A percentile compares a stretch with the other conserved stretches of the same genome.
Evolutionary conservation across 352 stramenopile species (phyloP).

Genomic region (Halophytophthora batemanensis): DNA sequence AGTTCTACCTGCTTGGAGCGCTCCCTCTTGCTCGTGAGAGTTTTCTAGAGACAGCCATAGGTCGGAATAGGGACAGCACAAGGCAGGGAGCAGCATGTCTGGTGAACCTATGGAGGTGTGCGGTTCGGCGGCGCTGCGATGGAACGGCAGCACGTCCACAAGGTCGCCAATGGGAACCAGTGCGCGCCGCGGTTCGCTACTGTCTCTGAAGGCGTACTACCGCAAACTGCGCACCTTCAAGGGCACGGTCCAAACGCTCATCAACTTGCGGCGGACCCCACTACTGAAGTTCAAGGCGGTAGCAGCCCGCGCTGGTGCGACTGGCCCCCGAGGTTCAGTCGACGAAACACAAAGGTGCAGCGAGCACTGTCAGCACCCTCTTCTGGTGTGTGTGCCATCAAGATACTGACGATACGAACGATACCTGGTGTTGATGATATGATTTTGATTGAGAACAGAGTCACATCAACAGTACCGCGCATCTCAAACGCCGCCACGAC

Average conservation of each 20-base stretch:
- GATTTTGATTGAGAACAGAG: constrained; percentile 11
- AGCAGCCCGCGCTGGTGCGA: constrained; percentile 1
- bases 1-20: too few relatives aligned
- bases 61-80: neutral
- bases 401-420: too few relatives aligned
- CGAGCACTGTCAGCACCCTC: neutral
- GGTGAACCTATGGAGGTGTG: neutral
- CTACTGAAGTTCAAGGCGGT: constrained; percentile 2
- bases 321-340: neutral
- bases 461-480: constrained; percentile 23
- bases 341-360: constrained; percentile 17
- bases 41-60: too few relatives aligned
- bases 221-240: constrained; percentile 70
- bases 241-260: constrained; percentile 60
- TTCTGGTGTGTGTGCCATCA: too few relatives aligned
- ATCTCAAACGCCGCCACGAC: constrained; percentile 38
- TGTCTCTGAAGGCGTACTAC: constrained; percentile 68
- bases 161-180: constrained; percentile 2
- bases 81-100: neutral
- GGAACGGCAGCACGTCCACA: constrained; percentile 17
- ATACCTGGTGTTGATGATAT: too few relatives aligned
- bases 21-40: too few relatives aligned
- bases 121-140: constrained; percentile 16
- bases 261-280: constrained; percentile 43
- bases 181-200: constrained; percentile 31